Evolutionary conservation across 768 basidiomycete genomes (phyloP), one percentile per base, ranked within the genome.

Genomic region (Lyophyllum shimeji): DNA sequence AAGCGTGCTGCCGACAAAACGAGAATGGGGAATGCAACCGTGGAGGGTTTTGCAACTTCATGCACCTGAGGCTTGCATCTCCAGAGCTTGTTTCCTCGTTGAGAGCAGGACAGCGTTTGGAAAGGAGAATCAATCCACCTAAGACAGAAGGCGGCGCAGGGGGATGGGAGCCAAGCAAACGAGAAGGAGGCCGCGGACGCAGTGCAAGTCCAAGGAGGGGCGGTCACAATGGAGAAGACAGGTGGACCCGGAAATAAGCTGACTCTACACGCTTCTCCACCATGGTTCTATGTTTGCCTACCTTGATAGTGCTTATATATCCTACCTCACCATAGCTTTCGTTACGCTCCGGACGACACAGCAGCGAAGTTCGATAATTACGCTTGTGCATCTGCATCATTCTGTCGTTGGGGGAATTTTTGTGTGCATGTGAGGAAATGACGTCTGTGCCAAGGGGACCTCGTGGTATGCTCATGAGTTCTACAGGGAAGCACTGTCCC

Each of bases 41-140:
- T 42, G 97, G 96, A 27, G 95, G 95, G 2, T 98, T 97, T 76
- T 98, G 96, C 74, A 98, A 99, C 72, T 99, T 99, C 68, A 97
- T 98, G 93, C 95, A 98, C 75, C 78, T 98, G 31, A 86, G 93
- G 13, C 80, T 93, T 20, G 91, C 95, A 4, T 90, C 93, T 27
- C 86, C 89, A 67, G 86, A 92, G 11, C 82, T 97, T 12, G 89
- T 93, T 2, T 83, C 82, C 43, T 84, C 88, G 7, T 75, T 98
- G 52, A 83, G 85, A 17, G 86, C 84, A 43, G 92, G 93, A 13
- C 95, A 98, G 69, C 81, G 90, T 40, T 63, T 97, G 31, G 93
- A 95, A 62, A 79, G 93, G 51, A 84, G 88, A 55, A 65, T 90
- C 45, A 80, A 94, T 64, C 91, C 90, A 7, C 63, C 74, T 12